A percentile compares a stretch with the other conserved stretches of the same genome.
Evolutionary conservation across 2,329 filamentous ascomycete genomes (phyloP).

Genomic region (Ophiostoma sp.): DNA sequence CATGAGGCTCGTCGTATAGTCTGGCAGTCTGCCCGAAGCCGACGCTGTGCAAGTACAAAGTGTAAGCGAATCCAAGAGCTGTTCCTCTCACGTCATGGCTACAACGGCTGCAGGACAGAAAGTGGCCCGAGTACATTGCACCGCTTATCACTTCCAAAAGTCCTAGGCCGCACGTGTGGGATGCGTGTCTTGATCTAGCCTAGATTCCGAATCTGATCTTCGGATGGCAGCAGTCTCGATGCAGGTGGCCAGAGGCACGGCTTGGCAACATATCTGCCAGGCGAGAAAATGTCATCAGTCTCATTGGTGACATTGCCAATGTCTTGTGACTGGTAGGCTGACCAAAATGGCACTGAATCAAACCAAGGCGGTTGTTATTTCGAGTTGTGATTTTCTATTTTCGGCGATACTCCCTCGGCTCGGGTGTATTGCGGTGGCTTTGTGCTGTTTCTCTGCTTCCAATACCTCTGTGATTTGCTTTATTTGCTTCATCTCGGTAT

Average conservation of each 20-base stretch:
- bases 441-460: not conserved
- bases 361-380: not conserved
- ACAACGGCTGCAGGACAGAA: not conserved
- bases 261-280: not conserved
- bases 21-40: not conserved
- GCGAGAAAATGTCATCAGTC: not conserved
- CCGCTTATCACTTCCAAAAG: slow-evolving; percentile 1
- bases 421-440: not conserved
- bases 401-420: not conserved
- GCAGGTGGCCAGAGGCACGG: not conserved
- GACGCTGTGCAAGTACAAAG: not conserved
- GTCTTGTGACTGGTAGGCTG: not conserved
- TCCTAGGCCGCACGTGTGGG: not conserved
- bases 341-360: not conserved
- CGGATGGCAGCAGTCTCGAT: not conserved
- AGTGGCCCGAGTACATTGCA: too few relatives aligned
- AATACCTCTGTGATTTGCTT: not conserved
- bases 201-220: not conserved
- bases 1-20: not conserved
- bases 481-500: not conserved
- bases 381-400: not conserved
- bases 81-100: too few relatives aligned
- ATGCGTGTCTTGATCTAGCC: not conserved
- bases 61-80: too few relatives aligned
- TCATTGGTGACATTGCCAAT: not conserved